phyloP scores from a whole-genome alignment of 2,329 filamentous ascomycete genomes.

The Plectosphaerella sp. region DNA sequence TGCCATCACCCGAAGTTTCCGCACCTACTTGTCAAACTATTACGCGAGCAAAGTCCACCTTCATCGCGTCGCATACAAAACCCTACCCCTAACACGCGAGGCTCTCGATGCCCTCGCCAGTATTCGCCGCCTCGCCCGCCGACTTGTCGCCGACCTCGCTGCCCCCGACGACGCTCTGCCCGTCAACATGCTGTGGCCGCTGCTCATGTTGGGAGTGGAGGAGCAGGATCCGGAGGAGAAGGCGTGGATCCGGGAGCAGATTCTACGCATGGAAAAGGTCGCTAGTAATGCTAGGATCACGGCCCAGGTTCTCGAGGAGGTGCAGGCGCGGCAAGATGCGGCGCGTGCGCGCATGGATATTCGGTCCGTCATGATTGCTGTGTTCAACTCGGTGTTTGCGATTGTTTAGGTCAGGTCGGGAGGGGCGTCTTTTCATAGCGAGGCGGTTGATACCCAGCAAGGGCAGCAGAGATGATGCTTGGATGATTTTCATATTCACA shows the following conservation, averaged over 20 bases:
- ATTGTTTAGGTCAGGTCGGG: conserved; percentile 30
- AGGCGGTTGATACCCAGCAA: background rate
- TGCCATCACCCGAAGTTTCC: conserved; percentile 47
- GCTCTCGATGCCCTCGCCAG: conserved; percentile 41
- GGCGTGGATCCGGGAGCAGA: conserved; percentile 45
- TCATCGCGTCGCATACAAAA: conserved; percentile 52
- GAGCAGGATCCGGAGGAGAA: conserved; percentile 44
- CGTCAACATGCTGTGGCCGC: conserved; percentile 53
- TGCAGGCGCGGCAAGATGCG: conserved; percentile 37
- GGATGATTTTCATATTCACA: too few species aligned
- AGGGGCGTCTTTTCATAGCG: background rate
- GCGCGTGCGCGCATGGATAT: conserved; percentile 36
- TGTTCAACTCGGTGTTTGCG: conserved; percentile 48
- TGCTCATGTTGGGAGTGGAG: conserved; percentile 52
- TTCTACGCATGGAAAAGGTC: conserved; percentile 41
- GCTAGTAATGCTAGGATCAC: conserved; percentile 39
- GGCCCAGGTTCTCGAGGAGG: conserved; percentile 39
- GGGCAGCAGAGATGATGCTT: too few species aligned
- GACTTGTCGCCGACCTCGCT: conserved; percentile 36
- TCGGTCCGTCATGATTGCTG: conserved; percentile 39
- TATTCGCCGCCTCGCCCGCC: conserved; percentile 40
- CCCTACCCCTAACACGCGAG: conserved; percentile 46
- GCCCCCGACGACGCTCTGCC: conserved; percentile 38
- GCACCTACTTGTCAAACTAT: conserved; percentile 53
- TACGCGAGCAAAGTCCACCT: conserved; percentile 52